Base-by-base conservation (phyloP, 1,284 basidiomycete genomes). In the Ceratobasidium papillatum region DNA sequence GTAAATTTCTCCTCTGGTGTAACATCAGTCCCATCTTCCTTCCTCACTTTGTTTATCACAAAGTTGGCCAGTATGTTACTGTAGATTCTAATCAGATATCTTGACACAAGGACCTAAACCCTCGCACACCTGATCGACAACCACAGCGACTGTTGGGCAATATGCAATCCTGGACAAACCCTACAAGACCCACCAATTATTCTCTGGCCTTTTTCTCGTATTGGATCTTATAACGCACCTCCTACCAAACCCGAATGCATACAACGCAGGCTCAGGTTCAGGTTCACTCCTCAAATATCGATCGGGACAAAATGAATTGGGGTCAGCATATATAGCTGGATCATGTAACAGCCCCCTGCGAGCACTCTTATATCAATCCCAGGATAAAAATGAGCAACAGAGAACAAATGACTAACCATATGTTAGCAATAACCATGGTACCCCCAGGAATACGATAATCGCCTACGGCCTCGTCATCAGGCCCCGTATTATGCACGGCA, bases 201-300 rank as follows among this genome's bases (percentile, higher is more conserved):
- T 64, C 30, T 17, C 32, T 27, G 11, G 12, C 12, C 47, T 38
- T 36, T 27, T 25, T 17, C 25, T 38, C 32, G 22, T 12, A 3
- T 41, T 12, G 32, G 38, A 1, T 58, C 9, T 3, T 34, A 19
- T 19, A n/a, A 3, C 45, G 11, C 27, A 72, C 69, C 69, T 72
- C 38, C 69, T 59, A 25, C 69, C 69, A n/a, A 72, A 72, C 7
- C 69, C 69, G 25, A 72, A 72, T 38, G 56, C 69, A 61, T 38
- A 72, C 45, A 41, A 3, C 14, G 27, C 56, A 12, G 69, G 32
- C 7, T 72, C 69, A 5, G 69, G 69, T 3, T 25, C 54, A 14
- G 69, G 56, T 0, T 61, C 22, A 1, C 36, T 22, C 5, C 69
- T 58, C 14, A 62, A 41, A 27, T 49, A 72, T 25, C 69, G 25